Conservation (phyloP, 2,329 filamentous ascomycete genomes). For the Onygenales sp. region DNA sequence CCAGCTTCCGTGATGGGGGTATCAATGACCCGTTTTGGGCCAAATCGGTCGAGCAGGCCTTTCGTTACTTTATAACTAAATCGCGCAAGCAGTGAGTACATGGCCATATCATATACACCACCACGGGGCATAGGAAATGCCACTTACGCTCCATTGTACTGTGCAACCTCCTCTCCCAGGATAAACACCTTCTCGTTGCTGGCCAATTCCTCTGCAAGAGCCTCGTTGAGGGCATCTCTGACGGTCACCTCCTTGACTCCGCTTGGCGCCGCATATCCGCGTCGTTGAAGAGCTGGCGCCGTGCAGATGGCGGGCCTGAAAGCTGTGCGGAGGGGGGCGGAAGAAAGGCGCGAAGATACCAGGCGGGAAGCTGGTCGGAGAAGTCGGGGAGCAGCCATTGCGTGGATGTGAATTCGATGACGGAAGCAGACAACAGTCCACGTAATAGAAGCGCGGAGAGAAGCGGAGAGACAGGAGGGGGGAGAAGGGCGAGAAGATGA, state of each 20-base stretch:
- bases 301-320: conserved; percentile 42
- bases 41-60: conserved; percentile 92
- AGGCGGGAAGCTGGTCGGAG: conserved; percentile 56
- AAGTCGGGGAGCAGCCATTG: conserved; percentile 52
- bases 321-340: conserved; percentile 43
- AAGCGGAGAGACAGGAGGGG: not conserved
- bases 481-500: not conserved
- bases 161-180: conserved; percentile 94
- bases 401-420: conserved; percentile 27
- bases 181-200: conserved; percentile 90
- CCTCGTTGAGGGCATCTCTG: conserved; percentile 94
- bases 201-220: conserved; percentile 94
- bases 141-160: conserved; percentile 88
- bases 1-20: conserved; percentile 97
- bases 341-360: conserved; percentile 44
- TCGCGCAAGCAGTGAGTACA: not conserved
- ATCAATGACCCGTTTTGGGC: conserved; percentile 94
- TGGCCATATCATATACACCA: not conserved
- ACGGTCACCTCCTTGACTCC: conserved; percentile 90
- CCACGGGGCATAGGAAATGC: not conserved
- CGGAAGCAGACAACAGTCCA: conserved; percentile 40
- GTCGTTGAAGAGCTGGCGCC: conserved; percentile 37
- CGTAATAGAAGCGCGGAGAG: conserved; percentile 34
- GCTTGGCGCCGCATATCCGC: conserved; percentile 48
- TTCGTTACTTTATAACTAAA: conserved; percentile 93